Base-by-base conservation (phyloP, 108 stramenopile genomes). In the Skeletonema potamos region DNA sequence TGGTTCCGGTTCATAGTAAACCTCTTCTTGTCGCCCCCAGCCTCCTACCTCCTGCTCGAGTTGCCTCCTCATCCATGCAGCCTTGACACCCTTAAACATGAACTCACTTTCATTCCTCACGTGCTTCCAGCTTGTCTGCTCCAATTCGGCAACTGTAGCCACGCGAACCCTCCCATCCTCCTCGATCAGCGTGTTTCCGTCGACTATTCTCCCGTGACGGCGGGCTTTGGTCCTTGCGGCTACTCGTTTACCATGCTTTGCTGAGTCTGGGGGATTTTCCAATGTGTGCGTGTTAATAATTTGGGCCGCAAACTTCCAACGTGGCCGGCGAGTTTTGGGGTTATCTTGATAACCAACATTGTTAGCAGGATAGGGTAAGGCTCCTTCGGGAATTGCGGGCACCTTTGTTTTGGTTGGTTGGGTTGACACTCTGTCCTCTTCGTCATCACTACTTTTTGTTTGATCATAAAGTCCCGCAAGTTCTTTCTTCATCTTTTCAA, bases 221-320 rank as follows among this genome's bases (percentile, higher is more conserved):
- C 58, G 56, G 27, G 74, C 74, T 44, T 76, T 80, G 62, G 56
- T 51, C 26, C 63, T 67, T n/a, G 68, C 62, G 12, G 74, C 79
- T 12, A 30, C 62, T 43, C 64, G 68, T 58, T 71, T 70, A 20
- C 74, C 63, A 18, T 51, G 59, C 29, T 33, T 55, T 9, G 39
- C 7, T 4, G 74, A 68, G 48, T 58, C 46, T 3, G 60, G 36
- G 4, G 66, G 60, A 51, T 82, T 84, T 27, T 82, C 73, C 64
- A 86, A 56, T 9, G 77, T 72, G 8, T 88, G 82, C 2, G 89
- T 90, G 70, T 94, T 85, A 68, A 94, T 88, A 20, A 86, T 77
- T 76, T 92, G 78, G 6, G 93, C 93, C 18, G 89, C 90, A 66
- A 66, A 94, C 78, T 94, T 92, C 84, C 85, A 92, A 34, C 90